A percentile compares a stretch with the other conserved stretches of the same genome.
These are phyloP conservation scores for Eleusine coracana DNA, from an alignment of 176 grass and related monocot genomes.

Conservation along the genomic window DNA sequence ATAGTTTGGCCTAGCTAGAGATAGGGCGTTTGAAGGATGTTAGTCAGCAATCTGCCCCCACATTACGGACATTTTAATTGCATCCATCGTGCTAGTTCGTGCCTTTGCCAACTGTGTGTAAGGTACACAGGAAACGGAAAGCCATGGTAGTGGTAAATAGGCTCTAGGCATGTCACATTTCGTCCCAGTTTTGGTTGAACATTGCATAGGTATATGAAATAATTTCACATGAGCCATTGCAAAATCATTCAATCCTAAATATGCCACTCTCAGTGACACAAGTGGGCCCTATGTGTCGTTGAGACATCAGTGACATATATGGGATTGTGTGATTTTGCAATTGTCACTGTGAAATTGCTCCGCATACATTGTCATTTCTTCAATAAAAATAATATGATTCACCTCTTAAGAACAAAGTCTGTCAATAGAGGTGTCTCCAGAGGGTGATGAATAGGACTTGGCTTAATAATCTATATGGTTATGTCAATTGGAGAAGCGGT, in stretches of 20 bases:
- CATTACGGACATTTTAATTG: constrained; percentile 30
- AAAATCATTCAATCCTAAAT: no score
- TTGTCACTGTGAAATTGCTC: no score
- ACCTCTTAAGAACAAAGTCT: neutral
- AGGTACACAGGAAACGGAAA: neutral
- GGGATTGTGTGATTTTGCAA: no score
- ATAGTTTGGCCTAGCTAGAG: constrained; percentile 25
- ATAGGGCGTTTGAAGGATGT: constrained; percentile 15
- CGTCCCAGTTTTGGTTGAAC: neutral
- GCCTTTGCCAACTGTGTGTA: constrained; percentile 6
- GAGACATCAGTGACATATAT: no score
- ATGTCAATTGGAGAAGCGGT: no score
- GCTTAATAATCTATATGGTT: no score
- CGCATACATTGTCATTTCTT: neutral
- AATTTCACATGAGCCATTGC: no score
- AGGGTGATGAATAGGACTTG: no score
- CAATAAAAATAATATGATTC: neutral
- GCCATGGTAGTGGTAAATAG: neutral
- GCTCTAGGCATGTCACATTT: neutral
- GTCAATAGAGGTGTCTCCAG: no score
- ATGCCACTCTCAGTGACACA: no score
- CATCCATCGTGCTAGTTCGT: constrained; percentile 35
- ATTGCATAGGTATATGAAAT: neutral
- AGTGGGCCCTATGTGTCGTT: no score
- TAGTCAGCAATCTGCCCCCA: constrained; percentile 38